A percentile compares a stretch with the other conserved stretches of the same genome.
Conservation (phyloP, 768 basidiomycete species). For the Sarcodon sp. region DNA sequence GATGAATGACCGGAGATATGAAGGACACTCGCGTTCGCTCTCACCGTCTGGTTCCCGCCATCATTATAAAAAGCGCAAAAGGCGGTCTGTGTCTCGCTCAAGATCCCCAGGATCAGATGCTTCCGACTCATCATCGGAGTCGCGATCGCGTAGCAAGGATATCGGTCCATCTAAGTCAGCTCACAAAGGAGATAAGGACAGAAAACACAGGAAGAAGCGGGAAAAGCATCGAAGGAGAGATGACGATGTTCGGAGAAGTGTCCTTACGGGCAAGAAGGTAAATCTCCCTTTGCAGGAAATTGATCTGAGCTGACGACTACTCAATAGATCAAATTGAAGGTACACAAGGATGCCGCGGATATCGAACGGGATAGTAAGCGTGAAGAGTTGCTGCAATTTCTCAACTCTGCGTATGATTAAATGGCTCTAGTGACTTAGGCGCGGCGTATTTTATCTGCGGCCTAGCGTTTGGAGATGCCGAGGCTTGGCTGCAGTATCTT, state of each 20-base stretch:
- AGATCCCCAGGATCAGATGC: slow-evolving; percentile 8
- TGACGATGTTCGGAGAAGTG: slow-evolving; percentile 36
- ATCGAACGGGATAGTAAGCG: slow-evolving; percentile 45
- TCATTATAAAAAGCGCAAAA: not conserved
- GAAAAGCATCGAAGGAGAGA: slow-evolving; percentile 23
- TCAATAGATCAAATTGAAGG: slow-evolving; percentile 46
- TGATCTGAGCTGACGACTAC: not conserved
- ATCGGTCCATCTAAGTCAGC: slow-evolving; percentile 12
- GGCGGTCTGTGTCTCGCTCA: slow-evolving; percentile 16
- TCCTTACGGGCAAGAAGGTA: slow-evolving; percentile 53
- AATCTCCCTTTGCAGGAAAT: not conserved
- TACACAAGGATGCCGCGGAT: slow-evolving; percentile 45
- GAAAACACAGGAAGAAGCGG: slow-evolving; percentile 19
- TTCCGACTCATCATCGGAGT: not conserved
- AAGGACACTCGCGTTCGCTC: too few relatives aligned
- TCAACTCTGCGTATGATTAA: slow-evolving; percentile 38
- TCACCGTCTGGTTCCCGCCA: not conserved
- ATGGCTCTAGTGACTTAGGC: not conserved
- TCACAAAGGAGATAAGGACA: slow-evolving; percentile 8
- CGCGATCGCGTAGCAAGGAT: slow-evolving; percentile 9
- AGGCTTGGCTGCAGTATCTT: too few relatives aligned
- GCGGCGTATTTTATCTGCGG: too few relatives aligned
- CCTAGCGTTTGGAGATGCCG: too few relatives aligned
- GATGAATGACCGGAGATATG: too few relatives aligned
- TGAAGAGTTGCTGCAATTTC: slow-evolving; percentile 35